Evolutionary conservation across 805 yeast genomes (phyloP).

Genomic region (Starmerella potacharoeniae): DNA sequence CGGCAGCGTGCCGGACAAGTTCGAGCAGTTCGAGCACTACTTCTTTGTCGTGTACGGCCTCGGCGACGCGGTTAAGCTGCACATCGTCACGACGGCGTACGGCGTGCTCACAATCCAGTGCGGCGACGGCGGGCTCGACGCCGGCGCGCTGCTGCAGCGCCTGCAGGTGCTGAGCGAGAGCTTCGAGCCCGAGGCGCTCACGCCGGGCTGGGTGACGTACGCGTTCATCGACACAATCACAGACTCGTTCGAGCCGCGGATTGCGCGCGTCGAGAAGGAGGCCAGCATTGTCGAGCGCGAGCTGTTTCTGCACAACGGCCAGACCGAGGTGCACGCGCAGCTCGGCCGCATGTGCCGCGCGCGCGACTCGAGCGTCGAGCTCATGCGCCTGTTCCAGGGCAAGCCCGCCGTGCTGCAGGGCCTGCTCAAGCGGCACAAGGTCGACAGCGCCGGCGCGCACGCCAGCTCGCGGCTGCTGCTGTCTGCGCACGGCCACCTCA

Average conservation of each 20-base stretch:
- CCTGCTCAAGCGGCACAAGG: not conserved
- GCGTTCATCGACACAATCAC: slow-evolving; percentile 3
- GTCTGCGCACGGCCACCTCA: slow-evolving; percentile 1
- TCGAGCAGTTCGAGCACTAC: slow-evolving; percentile 2
- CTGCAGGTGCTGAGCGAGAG: not conserved
- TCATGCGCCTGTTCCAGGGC: slow-evolving; percentile 5
- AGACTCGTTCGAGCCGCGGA: not conserved
- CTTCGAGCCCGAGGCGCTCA: not conserved
- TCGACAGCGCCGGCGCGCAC: not conserved
- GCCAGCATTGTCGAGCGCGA: slow-evolving; percentile 2
- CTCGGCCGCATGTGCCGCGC: slow-evolving; percentile 3
- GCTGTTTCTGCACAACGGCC: slow-evolving; percentile 3
- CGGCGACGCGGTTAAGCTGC: not conserved
- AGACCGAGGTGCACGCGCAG: not conserved
- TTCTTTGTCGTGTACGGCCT: not conserved
- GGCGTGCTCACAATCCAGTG: not conserved
- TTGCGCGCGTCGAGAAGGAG: not conserved
- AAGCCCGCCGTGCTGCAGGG: not conserved
- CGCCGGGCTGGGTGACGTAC: slow-evolving; percentile 1
- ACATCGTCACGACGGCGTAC: not conserved
- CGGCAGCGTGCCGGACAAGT: not conserved
- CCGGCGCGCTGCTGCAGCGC: not conserved
- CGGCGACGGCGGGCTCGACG: not conserved
- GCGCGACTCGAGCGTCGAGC: not conserved
- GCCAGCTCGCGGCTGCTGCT: not conserved